phyloP scores from a whole-genome alignment of 768 basidiomycete genomes.

The Boletus rubropictus region DNA sequence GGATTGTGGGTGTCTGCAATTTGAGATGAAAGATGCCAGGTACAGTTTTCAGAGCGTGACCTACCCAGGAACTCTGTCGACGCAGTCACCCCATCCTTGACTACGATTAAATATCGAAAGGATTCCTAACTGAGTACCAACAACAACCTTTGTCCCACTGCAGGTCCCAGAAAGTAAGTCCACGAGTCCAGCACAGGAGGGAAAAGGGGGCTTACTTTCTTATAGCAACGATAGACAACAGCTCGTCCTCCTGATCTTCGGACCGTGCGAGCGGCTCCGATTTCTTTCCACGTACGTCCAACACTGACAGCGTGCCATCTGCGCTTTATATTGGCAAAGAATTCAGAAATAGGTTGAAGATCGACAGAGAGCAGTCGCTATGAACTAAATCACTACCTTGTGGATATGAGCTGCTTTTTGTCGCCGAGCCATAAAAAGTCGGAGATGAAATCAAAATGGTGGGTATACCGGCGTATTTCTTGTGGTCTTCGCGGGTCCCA shows the following conservation, averaged over 20 bases:
- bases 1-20: slow-evolving; percentile 79
- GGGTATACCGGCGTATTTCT: slow-evolving; percentile 61
- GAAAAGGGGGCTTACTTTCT: slow-evolving; percentile 51
- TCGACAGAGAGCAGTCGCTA: neutral
- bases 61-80: slow-evolving; percentile 84
- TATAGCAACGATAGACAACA: slow-evolving; percentile 80
- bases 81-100: slow-evolving; percentile 88
- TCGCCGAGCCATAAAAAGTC: slow-evolving; percentile 84
- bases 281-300: slow-evolving; percentile 84
- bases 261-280: slow-evolving; percentile 74
- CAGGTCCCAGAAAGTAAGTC: neutral
- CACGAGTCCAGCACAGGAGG: neutral
- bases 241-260: slow-evolving; percentile 94
- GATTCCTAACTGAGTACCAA: slow-evolving; percentile 87
- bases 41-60: slow-evolving; percentile 17
- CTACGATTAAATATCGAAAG: slow-evolving; percentile 84
- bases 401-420: slow-evolving; percentile 79
- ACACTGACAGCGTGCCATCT: slow-evolving; percentile 88
- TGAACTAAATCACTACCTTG: slow-evolving; percentile 51
- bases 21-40: slow-evolving; percentile 9
- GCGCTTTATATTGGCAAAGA: slow-evolving; percentile 56
- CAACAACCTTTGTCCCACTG: slow-evolving; percentile 75
- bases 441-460: slow-evolving; percentile 93
- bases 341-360: neutral
- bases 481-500: slow-evolving; percentile 81